Evolutionary conservation across 441 rosid genomes (phyloP).

Genomic region (Erodium moschatum): DNA sequence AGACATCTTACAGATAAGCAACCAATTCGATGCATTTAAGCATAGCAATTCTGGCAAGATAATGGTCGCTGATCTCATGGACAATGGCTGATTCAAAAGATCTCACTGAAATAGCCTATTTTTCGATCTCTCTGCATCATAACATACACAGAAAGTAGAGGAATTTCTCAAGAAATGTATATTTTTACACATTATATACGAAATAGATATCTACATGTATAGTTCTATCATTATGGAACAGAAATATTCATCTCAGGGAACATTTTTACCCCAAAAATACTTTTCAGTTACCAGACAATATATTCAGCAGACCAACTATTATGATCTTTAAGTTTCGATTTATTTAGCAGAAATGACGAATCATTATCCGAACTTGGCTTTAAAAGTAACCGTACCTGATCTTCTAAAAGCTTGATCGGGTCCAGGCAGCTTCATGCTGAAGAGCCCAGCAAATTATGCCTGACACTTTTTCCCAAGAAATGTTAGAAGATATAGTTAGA

Average conservation of each 20-base stretch:
- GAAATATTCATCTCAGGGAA: not conserved
- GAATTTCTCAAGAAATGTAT: constrained; percentile 3
- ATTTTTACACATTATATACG: constrained; percentile 4
- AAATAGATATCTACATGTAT: not conserved
- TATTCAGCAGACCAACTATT: not conserved
- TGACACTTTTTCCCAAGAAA: not conserved
- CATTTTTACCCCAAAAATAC: not conserved
- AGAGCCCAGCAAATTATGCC: not conserved
- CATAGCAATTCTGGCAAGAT: constrained; percentile 37
- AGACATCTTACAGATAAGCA: constrained; percentile 44
- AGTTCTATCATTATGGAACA: not conserved
- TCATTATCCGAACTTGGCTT: not conserved
- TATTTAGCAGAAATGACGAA: not conserved
- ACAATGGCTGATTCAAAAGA: constrained; percentile 21
- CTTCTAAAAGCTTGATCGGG: not conserved
- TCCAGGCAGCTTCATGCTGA: constrained; percentile 13
- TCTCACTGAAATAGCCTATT: not conserved
- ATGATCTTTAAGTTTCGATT: not conserved
- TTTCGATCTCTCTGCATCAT: constrained; percentile 14
- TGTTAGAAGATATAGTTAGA: not conserved
- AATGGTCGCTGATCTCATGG: constrained; percentile 43
- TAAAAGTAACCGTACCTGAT: not conserved
- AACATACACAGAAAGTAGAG: constrained; percentile 11
- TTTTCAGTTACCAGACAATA: not conserved
- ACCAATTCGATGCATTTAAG: constrained; percentile 45